phyloP scores from a whole-genome alignment of 371 early-diverging fungal species.

The Mortierella sp. region DNA sequence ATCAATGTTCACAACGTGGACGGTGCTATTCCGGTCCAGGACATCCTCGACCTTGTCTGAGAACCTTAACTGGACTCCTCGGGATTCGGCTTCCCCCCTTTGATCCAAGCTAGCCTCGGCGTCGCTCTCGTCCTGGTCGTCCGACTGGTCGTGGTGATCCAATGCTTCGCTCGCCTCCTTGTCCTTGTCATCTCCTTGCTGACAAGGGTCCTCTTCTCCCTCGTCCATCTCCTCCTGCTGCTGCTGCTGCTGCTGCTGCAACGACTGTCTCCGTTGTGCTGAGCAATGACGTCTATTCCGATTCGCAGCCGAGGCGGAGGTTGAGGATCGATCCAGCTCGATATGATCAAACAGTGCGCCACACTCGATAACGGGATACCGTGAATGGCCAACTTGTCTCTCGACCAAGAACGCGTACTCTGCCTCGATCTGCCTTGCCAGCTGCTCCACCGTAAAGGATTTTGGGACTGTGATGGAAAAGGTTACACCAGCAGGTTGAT shows the following conservation, averaged over 20 bases:
- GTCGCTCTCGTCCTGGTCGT: background rate
- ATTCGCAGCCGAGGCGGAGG: background rate
- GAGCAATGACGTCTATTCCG: background rate
- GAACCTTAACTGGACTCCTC: constrained; percentile 48
- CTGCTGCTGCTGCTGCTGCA: background rate
- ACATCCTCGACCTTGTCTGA: constrained; percentile 44
- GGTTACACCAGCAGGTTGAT: constrained; percentile 25
- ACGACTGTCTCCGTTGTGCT: background rate
- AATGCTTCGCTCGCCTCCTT: background rate
- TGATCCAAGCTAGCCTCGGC: constrained; percentile 16
- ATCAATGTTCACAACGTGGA: constrained; percentile 50
- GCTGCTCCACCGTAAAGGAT: constrained; percentile 42
- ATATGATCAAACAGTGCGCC: constrained; percentile 52
- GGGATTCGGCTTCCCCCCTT: constrained; percentile 35
- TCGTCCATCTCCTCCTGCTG: background rate
- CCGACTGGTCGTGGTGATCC: background rate
- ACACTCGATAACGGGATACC: constrained; percentile 45
- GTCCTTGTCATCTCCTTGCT: background rate
- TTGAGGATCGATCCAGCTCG: background rate
- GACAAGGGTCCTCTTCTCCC: background rate
- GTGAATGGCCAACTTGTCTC: constrained; percentile 36
- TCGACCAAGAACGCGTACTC: constrained; percentile 51
- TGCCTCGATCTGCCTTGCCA: constrained; percentile 51
- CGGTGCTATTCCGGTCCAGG: constrained; percentile 42
- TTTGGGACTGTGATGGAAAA: constrained; percentile 40